phyloP scores from a whole-genome alignment of 495 filamentous ascomycete genomes.

The Trichocladium antarcticum region DNA sequence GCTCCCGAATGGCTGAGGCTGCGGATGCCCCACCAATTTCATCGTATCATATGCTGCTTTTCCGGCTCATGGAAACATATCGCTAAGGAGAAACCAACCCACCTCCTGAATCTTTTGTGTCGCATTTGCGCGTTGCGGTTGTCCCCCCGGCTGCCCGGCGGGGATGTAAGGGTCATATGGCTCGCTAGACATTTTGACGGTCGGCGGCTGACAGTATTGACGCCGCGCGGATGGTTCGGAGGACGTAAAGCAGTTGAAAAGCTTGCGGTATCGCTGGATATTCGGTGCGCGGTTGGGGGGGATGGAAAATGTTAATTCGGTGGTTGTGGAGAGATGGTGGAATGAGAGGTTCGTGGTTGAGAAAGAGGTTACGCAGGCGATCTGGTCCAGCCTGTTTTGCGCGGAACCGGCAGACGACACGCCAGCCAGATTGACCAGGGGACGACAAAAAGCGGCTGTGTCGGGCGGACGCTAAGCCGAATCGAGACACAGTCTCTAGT shows the following conservation, averaged over 20 bases:
- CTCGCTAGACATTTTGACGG: conserved; percentile 46
- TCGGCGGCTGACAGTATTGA: not conserved
- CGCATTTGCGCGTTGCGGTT: conserved; percentile 32
- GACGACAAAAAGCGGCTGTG: conserved; percentile 18
- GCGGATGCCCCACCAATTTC: not conserved
- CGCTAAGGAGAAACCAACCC: conserved; percentile 35
- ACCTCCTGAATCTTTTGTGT: conserved; percentile 69
- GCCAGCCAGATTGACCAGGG: conserved; percentile 19
- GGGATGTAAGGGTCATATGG: conserved; percentile 93
- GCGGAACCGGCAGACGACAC: conserved; percentile 21
- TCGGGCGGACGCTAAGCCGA: conserved; percentile 9
- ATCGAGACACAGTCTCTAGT: not conserved
- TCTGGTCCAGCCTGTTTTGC: conserved; percentile 22
- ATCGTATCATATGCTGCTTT: not conserved
- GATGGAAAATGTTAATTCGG: conserved; percentile 10
- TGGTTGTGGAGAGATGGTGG: conserved; percentile 14
- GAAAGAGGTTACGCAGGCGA: conserved; percentile 13
- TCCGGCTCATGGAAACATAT: conserved; percentile 8
- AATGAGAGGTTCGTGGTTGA: conserved; percentile 15
- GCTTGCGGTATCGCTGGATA: not conserved
- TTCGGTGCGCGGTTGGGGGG: conserved; percentile 6
- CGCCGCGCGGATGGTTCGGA: not conserved
- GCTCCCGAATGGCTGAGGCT: too few relatives aligned
- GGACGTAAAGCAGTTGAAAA: not conserved
- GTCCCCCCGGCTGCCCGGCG: conserved; percentile 42